These are phyloP conservation scores for Leccinum barrowsii DNA, from an alignment of 768 basidiomycete genomes.

Conservation along the genomic window DNA sequence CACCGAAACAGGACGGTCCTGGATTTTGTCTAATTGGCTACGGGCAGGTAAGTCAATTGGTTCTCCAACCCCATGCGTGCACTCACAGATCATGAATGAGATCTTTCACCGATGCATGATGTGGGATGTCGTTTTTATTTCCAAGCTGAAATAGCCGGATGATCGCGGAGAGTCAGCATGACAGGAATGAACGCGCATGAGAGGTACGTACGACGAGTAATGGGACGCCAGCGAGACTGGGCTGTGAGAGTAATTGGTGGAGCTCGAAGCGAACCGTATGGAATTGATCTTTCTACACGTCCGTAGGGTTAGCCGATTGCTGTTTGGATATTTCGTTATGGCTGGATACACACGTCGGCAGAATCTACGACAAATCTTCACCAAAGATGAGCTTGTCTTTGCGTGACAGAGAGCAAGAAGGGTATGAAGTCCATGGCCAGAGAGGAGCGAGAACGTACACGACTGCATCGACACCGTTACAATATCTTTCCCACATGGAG, in stretches of 20 bases:
- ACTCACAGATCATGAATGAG: constrained; percentile 74
- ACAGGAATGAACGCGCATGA: neutral
- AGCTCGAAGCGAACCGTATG: constrained; percentile 81
- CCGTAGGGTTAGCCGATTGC: constrained; percentile 1
- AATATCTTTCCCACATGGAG: constrained; percentile 95
- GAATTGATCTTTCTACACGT: constrained; percentile 67
- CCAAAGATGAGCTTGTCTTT: constrained; percentile 14
- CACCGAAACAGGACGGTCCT: constrained; percentile 82
- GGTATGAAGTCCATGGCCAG: neutral
- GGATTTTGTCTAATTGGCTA: constrained; percentile 69
- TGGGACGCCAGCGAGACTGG: constrained; percentile 67
- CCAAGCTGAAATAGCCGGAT: constrained; percentile 60
- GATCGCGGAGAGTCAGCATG: neutral
- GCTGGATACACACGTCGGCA: constrained; percentile 60
- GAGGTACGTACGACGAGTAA: constrained; percentile 67
- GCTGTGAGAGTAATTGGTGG: constrained; percentile 70
- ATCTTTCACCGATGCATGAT: constrained; percentile 76
- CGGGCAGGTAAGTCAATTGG: constrained; percentile 25
- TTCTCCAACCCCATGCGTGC: too few relatives aligned
- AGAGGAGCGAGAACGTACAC: constrained; percentile 50
- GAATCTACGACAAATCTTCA: constrained; percentile 91
- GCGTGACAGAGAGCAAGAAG: neutral
- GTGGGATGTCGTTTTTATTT: constrained; percentile 88
- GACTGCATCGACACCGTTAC: constrained; percentile 88
- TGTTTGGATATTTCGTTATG: neutral